Evolutionary conservation across 495 filamentous ascomycete species (phyloP), one percentile per base, ranked within the genome.

Genomic region (Bacidia rubella): DNA sequence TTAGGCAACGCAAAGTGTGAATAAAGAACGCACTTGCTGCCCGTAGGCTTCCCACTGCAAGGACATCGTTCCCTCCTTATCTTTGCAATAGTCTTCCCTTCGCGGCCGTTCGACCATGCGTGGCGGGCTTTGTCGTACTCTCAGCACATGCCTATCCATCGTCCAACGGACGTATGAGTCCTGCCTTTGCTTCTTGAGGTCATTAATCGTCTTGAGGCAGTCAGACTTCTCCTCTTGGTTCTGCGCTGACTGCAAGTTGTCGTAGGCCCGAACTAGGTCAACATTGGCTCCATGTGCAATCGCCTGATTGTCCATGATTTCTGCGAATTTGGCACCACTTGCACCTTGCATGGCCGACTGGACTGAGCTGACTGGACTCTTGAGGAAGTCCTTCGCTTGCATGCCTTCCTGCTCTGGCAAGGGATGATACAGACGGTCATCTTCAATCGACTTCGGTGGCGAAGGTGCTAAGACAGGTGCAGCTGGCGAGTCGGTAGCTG

Each of bases 161-260:
- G 65, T 61, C 65, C 66, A 68, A 22, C 65, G 55, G 26, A 71
- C 64, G 35, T 55, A 60, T 54, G 62, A 60, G 42, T 61, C 59
- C 42, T 66, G 61, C 47, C 61, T 58, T 21, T 47, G 42, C 51
- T 54, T 55, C 32, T 65, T 57, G 53, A 70, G 46, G 7, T 59
- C 53, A 9, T 61, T 50, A 35, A 65, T 54, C 42, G 51, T 52
- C 24, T 54, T 46, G 9, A 44, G 46, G 20, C 49, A 57, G 11
- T 40, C 20, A 17, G 45, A 40, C 54, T 52, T 59, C 38, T 57
- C 54, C 45, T 21, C 46, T 12, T 57, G 46, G 15, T 55, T 56
- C 23, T 35, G 7, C 3, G 53, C 49, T 12, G 47, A n/a, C 12
- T 54, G 11, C 9, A 62, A 17, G 11, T 53, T 46, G 43, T 64